Conservation (phyloP, 306 rosid genomes). For the Vigna unguiculata region DNA sequence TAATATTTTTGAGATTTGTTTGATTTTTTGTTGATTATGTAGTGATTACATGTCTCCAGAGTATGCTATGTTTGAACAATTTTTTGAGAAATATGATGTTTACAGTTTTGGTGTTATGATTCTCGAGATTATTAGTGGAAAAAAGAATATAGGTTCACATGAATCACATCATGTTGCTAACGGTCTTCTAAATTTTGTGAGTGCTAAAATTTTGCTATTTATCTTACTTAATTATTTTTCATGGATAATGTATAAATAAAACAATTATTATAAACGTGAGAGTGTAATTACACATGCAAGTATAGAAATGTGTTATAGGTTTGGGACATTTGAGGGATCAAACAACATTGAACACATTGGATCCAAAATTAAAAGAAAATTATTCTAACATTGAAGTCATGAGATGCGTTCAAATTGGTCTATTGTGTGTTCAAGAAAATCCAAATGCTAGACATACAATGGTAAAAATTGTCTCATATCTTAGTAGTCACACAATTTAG, state of each 20-base stretch:
- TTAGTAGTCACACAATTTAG: not conserved
- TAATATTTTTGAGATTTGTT: not conserved
- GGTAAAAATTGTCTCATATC: not conserved
- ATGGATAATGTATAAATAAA: no score
- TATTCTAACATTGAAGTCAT: not conserved
- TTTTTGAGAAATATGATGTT: not conserved
- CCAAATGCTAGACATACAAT: not conserved
- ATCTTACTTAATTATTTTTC: not conserved
- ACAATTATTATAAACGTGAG: not conserved
- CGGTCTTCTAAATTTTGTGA: not conserved
- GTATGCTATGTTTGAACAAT: not conserved
- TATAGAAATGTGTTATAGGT: not conserved
- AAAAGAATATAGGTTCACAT: not conserved
- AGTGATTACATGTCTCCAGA: not conserved
- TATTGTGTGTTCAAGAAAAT: not conserved
- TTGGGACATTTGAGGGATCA: not conserved
- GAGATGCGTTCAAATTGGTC: not conserved
- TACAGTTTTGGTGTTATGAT: constrained; percentile 17
- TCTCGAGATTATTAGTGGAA: constrained; percentile 13
- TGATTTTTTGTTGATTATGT: not conserved
- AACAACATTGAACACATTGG: not conserved
- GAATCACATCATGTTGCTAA: not conserved
- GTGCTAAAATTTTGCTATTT: not conserved
- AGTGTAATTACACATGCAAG: not conserved
- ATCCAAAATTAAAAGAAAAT: not conserved